These are phyloP conservation scores for Nicotiana sylvestris DNA, from an alignment of 257 asterid species.

Conservation along the genomic window DNA sequence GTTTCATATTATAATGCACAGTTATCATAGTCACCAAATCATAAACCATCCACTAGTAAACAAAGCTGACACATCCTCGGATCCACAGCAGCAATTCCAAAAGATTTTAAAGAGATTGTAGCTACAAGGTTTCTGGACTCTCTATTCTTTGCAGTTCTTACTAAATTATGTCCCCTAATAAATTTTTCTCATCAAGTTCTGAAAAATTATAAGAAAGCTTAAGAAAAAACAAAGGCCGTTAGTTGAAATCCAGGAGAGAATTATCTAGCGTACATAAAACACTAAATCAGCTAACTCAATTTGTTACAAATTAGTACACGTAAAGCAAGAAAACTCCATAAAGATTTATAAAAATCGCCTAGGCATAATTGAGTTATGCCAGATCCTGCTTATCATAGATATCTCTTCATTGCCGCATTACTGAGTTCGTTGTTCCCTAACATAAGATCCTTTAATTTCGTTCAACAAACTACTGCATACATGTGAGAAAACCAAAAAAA, in stretches of 20 bases:
- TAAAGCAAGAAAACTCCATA: not conserved
- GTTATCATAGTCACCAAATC: not conserved
- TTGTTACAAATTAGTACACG: not conserved
- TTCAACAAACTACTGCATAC: not conserved
- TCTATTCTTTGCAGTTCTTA: not conserved
- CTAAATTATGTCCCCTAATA: not conserved
- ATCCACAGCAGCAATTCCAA: not conserved
- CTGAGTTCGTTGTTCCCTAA: no score
- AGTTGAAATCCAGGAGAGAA: not conserved
- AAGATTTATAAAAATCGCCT: not conserved
- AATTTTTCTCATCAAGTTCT: not conserved
- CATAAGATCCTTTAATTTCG: no score
- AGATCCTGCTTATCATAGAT: not conserved
- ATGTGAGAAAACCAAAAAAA: not conserved
- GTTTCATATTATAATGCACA: not conserved
- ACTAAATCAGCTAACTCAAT: not conserved
- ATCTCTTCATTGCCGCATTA: no score
- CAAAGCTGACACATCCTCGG: not conserved
- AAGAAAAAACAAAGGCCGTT: not conserved
- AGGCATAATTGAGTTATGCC: not conserved
- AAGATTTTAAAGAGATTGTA: not conserved
- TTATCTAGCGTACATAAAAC: not conserved
- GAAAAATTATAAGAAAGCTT: not conserved
- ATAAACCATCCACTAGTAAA: not conserved
- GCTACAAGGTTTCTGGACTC: not conserved